phyloP scores from a whole-genome alignment of 192 early-diverging fungal genomes.

The Hyaloraphidium curvatum region DNA sequence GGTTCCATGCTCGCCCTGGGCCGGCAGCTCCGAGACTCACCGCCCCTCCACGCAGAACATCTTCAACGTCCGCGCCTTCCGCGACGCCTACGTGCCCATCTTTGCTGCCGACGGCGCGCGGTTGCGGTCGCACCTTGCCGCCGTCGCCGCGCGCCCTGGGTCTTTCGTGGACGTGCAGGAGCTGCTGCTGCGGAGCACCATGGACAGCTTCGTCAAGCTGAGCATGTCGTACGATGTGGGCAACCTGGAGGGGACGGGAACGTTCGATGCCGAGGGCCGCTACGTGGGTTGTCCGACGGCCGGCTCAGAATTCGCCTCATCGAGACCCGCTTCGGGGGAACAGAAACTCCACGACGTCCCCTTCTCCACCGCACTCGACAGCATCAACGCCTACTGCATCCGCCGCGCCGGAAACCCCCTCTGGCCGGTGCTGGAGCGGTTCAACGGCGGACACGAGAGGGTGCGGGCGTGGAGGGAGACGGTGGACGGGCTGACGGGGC shows the following conservation, averaged over 20 bases:
- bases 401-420: not conserved
- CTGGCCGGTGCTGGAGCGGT: not conserved
- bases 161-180: not conserved
- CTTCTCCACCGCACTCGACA: not conserved
- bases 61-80: not conserved
- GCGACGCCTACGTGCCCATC: too few species aligned
- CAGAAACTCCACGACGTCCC: not conserved
- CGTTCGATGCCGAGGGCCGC: not conserved
- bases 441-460: not conserved
- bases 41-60: too few species aligned
- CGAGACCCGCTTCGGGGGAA: not conserved
- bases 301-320: too few species aligned
- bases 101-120: too few species aligned
- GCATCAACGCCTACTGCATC: too few species aligned
- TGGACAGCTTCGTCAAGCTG: not conserved
- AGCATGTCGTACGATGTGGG: not conserved
- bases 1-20: too few species aligned
- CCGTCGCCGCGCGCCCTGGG: too few species aligned
- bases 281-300: too few species aligned
- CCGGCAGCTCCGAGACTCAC: too few species aligned
- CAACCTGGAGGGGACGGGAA: not conserved
- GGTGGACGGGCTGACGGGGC: not conserved
- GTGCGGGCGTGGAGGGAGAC: not conserved
- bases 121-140: too few species aligned
- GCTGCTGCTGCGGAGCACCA: not conserved